Base-by-base conservation (phyloP, 73 alveolate genomes). In the Paramecium pentaurelia region DNA sequence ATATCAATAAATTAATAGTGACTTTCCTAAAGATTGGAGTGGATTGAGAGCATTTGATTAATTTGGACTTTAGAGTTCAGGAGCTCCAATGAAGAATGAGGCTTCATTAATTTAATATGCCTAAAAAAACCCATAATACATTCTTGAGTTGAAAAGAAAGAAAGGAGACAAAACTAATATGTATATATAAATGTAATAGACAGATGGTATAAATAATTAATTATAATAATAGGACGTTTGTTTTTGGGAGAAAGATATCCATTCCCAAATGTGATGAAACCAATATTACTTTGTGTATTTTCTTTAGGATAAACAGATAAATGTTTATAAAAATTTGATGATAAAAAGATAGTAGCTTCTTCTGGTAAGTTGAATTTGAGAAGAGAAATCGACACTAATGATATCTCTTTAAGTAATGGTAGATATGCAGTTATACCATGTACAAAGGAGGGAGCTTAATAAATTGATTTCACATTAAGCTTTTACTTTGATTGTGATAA, bases 11-110 rank as follows among this genome's bases (percentile, higher is more conserved):
- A n/a, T 54, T 54, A 87, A 60, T 60, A 94, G 96, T 42, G 99
- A 96, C 87, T 98, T 97, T 93, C 99, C 99, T 14, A 98, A 95
- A 2, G 88, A 84, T 47, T 97, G 97, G 98, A 51, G 96, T 9
- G 99, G 98, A 9, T 25, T 94, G 9, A 94, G 99, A 93, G 97
- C 96, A 73, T 83, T 51, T 38, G 97, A 96, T 3, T 37, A 47
- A 85, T 98, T 99, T 99, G 95, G 97, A 8, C 22, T 25, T 45
- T 49, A 71, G 20, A 94, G 93, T 58, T 95, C 99, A 10, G 99
- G 99, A 2, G 99, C 99, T 0, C 88, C 86, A 10, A 92, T 51
- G 73, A 92, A 92, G 51, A 49, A 27, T 30, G 93, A 77, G 8
- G 88, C 92, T 11, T 71, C 88, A 11, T 75, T 83, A 22, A 80